These are phyloP conservation scores for Arthroderma uncinatum DNA, from an alignment of 2,329 filamentous ascomycete species.

Conservation along the genomic window DNA sequence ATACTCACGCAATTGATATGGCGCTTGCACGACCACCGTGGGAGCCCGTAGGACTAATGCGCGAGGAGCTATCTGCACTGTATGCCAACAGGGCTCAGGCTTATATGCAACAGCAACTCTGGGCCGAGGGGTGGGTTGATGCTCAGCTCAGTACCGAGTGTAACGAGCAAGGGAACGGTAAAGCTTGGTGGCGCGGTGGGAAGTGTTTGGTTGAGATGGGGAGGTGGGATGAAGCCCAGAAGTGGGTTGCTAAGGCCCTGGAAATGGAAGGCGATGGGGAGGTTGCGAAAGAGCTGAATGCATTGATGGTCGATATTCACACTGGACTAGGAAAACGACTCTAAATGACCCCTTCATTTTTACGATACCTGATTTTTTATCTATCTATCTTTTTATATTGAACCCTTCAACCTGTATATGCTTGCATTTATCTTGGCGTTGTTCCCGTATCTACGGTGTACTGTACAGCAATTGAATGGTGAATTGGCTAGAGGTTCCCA, in stretches of 20 bases:
- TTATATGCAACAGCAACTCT: slow-evolving; percentile 68
- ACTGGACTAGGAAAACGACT: slow-evolving; percentile 46
- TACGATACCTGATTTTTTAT: not conserved
- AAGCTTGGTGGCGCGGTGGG: slow-evolving; percentile 86
- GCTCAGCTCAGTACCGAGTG: slow-evolving; percentile 81
- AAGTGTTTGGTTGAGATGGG: slow-evolving; percentile 87
- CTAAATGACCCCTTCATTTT: not conserved
- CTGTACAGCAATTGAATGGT: too few species aligned
- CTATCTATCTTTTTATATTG: not conserved
- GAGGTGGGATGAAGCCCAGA: slow-evolving; percentile 65
- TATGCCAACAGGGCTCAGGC: slow-evolving; percentile 85
- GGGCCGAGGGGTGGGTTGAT: slow-evolving; percentile 79
- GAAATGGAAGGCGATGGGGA: slow-evolving; percentile 60
- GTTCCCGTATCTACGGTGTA: too few species aligned
- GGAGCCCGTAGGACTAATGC: slow-evolving; percentile 73
- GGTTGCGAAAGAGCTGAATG: slow-evolving; percentile 44
- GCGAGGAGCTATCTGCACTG: slow-evolving; percentile 71
- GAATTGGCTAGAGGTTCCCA: too few species aligned
- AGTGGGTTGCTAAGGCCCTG: slow-evolving; percentile 64
- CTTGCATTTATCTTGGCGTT: too few species aligned
- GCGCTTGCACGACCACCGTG: slow-evolving; percentile 68
- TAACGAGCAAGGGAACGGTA: slow-evolving; percentile 75
- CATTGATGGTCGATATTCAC: slow-evolving; percentile 50
- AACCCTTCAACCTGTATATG: not conserved
- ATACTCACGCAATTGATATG: slow-evolving; percentile 83